A percentile compares a stretch with the other conserved stretches of the same genome.
Conservation (phyloP, 208 protist genomes). For the Wallacemonas collosoma region DNA sequence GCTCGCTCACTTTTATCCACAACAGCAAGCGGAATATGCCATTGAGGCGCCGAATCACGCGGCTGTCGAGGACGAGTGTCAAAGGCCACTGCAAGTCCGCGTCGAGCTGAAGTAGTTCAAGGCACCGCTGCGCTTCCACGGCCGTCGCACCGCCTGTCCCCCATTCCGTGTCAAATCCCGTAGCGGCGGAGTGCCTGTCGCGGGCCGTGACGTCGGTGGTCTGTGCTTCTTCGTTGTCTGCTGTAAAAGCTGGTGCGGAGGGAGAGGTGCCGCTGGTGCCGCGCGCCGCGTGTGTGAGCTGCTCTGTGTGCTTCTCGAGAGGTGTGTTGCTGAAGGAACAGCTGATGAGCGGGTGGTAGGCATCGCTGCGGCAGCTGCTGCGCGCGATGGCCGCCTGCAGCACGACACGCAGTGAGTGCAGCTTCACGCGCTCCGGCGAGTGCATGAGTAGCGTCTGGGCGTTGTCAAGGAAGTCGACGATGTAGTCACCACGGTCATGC, state of each 20-base stretch:
- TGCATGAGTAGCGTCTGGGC: conserved; percentile 65
- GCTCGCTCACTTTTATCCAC: conserved; percentile 84
- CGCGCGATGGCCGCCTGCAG: conserved; percentile 81
- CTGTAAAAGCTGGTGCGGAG: not conserved
- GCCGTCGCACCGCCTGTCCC: conserved; percentile 20
- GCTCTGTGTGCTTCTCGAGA: conserved; percentile 51
- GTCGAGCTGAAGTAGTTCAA: conserved; percentile 86
- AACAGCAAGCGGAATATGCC: conserved; percentile 82
- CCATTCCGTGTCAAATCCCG: not conserved
- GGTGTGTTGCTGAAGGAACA: conserved; percentile 71
- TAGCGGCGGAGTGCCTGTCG: conserved; percentile 16
- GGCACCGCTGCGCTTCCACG: conserved; percentile 43
- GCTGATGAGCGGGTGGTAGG: conserved; percentile 74
- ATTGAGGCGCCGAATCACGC: conserved; percentile 67
- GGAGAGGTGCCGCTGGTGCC: not conserved
- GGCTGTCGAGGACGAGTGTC: conserved; percentile 71
- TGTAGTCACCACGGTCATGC: conserved; percentile 81
- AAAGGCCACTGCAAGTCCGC: conserved; percentile 84
- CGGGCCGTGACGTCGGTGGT: not conserved
- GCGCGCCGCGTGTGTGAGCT: conserved; percentile 1
- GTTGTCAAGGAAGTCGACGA: conserved; percentile 86
- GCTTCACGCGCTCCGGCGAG: conserved; percentile 63
- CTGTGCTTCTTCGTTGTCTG: not conserved
- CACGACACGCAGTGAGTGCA: conserved; percentile 78
- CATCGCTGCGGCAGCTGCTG: conserved; percentile 55